Conservation (phyloP, 2,329 filamentous ascomycete genomes). For the Epichloe gansuensis region DNA sequence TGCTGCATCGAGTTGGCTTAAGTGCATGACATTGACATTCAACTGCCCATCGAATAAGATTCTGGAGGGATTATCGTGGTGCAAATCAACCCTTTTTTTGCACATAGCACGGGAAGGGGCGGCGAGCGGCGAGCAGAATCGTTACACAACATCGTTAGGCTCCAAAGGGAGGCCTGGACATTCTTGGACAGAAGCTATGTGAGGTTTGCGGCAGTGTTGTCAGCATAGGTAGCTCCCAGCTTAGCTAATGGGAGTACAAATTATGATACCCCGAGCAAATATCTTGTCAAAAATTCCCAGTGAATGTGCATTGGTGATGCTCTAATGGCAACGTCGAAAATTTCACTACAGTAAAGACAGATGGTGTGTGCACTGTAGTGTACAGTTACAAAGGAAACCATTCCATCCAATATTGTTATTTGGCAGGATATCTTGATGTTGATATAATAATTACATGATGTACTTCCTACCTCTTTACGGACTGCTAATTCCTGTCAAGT, state of each 20-base stretch:
- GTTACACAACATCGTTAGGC: not conserved
- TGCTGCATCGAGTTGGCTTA: not conserved
- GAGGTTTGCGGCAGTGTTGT: not conserved
- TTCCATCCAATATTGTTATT: too few species aligned
- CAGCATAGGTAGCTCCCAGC: not conserved
- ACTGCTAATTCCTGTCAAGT: too few species aligned
- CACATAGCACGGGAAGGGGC: not conserved
- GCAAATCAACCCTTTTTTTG: not conserved
- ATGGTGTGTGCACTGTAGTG: too few species aligned
- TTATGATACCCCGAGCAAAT: not conserved
- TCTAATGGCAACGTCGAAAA: not conserved
- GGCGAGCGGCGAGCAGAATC: not conserved
- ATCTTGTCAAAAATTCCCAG: not conserved
- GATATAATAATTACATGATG: too few species aligned
- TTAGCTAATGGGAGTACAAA: not conserved
- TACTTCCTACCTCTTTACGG: too few species aligned
- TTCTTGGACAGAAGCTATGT: not conserved
- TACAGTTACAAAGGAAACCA: too few species aligned
- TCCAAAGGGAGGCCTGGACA: not conserved
- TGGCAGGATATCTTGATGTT: too few species aligned
- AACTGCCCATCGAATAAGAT: too few species aligned
- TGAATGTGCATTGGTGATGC: not conserved
- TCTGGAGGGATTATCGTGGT: not conserved
- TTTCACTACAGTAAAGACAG: not conserved
- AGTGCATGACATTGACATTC: not conserved